Evolutionary conservation across 805 yeast species (phyloP).

Genomic region (Pichia deserticola): DNA sequence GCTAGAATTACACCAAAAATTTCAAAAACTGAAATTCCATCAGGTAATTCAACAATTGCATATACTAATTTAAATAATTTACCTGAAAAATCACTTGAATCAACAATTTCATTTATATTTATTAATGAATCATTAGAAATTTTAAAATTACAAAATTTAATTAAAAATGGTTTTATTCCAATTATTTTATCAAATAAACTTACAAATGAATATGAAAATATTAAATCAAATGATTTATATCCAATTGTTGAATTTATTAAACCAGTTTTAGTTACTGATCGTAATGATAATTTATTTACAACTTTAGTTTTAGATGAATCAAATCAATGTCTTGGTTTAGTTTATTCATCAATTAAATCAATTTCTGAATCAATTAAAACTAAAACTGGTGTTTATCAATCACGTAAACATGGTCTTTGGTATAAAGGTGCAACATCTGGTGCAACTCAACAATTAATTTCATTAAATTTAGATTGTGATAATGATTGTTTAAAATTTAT

Average conservation of each 20-base stretch:
- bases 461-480: conserved; percentile 80
- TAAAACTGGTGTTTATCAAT: conserved; percentile 85
- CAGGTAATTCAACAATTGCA: conserved; percentile 13
- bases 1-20: conserved; percentile 27
- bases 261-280: conserved; percentile 62
- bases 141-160: neutral
- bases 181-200: conserved; percentile 25
- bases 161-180: conserved; percentile 29
- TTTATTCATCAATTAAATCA: conserved; percentile 81
- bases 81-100: conserved; percentile 4
- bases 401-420: conserved; percentile 91
- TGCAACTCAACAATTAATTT: conserved; percentile 72
- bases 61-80: neutral
- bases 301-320: conserved; percentile 69
- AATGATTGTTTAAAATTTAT: conserved; percentile 82
- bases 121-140: neutral
- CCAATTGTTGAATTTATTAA: conserved; percentile 34
- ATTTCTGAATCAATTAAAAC: conserved; percentile 75
- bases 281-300: conserved; percentile 78
- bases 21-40: conserved; percentile 5
- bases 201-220: conserved; percentile 28
- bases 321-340: conserved; percentile 78
- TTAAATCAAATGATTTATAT: conserved; percentile 25
- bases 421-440: conserved; percentile 96
- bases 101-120: conserved; percentile 1